A percentile compares a stretch with the other conserved stretches of the same genome.
These are phyloP conservation scores for Diutina catenulata DNA, from an alignment of 1,139 yeast genomes.

Conservation along the genomic window DNA sequence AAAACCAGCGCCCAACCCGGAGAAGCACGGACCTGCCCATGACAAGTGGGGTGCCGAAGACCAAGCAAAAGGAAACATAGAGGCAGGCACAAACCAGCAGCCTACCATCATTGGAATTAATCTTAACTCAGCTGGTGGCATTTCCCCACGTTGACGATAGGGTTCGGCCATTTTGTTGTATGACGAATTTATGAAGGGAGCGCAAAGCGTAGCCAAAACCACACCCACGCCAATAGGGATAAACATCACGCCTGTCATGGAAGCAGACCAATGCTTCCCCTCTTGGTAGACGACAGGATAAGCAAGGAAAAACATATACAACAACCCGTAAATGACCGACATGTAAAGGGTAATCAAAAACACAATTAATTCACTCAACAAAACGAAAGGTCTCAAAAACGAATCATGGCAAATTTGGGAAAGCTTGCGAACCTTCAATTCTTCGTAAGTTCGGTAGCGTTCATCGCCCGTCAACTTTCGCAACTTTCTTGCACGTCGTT, in stretches of 20 bases:
- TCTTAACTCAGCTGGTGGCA: constrained; percentile 51
- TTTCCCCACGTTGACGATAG: constrained; percentile 38
- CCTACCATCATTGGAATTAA: constrained; percentile 53
- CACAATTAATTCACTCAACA: constrained; percentile 41
- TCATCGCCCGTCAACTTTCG: constrained; percentile 46
- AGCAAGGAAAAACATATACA: constrained; percentile 51
- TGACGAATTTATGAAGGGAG: constrained; percentile 51
- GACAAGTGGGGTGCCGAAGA: constrained; percentile 40
- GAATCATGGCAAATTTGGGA: constrained; percentile 36
- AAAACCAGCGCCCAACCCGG: constrained; percentile 48
- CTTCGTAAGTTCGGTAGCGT: constrained; percentile 34
- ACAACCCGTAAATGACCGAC: constrained; percentile 45
- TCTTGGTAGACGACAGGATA: constrained; percentile 56
- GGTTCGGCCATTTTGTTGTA: constrained; percentile 40
- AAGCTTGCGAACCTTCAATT: constrained; percentile 29
- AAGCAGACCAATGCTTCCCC: constrained; percentile 52
- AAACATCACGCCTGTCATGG: constrained; percentile 57
- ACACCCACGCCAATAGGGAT: constrained; percentile 65
- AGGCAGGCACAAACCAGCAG: constrained; percentile 50
- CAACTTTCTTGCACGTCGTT: constrained; percentile 10
- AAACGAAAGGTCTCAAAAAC: constrained; percentile 39
- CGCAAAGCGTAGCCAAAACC: constrained; percentile 31
- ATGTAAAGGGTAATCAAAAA: constrained; percentile 47
- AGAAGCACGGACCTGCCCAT: constrained; percentile 58
- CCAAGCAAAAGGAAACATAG: constrained; percentile 54